Evolutionary conservation across 805 yeast species (phyloP).

Genomic region (Sungouiella blattae): DNA sequence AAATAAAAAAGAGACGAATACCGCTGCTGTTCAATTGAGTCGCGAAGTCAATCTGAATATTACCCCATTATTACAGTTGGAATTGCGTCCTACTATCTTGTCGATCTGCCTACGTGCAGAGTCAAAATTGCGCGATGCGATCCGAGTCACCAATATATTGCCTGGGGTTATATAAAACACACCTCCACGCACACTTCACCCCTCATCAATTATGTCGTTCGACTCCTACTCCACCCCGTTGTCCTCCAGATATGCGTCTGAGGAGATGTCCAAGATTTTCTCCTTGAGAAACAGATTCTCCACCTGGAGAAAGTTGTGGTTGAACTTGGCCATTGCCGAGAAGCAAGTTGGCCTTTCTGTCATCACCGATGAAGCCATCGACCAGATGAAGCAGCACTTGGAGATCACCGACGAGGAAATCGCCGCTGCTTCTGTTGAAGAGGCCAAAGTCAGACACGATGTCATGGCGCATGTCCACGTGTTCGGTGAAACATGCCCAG

Average conservation of each 20-base stretch:
- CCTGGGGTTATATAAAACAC: background rate
- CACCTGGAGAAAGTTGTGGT: conserved; percentile 98
- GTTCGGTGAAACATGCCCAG: conserved; percentile 88
- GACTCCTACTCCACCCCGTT: conserved; percentile 90
- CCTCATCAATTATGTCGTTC: conserved; percentile 30
- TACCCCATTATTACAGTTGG: too few species aligned
- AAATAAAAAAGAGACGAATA: too few species aligned
- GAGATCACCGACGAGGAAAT: conserved; percentile 91
- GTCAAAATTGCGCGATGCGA: background rate
- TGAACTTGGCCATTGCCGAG: conserved; percentile 92
- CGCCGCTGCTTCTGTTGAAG: conserved; percentile 83
- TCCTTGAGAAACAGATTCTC: conserved; percentile 91
- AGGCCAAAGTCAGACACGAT: conserved; percentile 97
- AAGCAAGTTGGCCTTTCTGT: conserved; percentile 81
- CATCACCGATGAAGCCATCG: conserved; percentile 87
- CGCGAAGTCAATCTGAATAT: too few species aligned
- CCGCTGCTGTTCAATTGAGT: too few species aligned
- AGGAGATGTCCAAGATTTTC: conserved; percentile 92
- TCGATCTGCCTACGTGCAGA: background rate
- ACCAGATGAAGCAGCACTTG: conserved; percentile 75
- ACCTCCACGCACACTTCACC: background rate
- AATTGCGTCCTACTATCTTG: too few species aligned
- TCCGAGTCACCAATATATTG: conserved; percentile 5
- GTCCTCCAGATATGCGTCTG: conserved; percentile 95
- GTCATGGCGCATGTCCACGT: conserved; percentile 99